A percentile compares a stretch with the other conserved stretches of the same genome.
Evolutionary conservation across 495 filamentous ascomycete species (phyloP).

Genomic region (Amorphotheca resinae): DNA sequence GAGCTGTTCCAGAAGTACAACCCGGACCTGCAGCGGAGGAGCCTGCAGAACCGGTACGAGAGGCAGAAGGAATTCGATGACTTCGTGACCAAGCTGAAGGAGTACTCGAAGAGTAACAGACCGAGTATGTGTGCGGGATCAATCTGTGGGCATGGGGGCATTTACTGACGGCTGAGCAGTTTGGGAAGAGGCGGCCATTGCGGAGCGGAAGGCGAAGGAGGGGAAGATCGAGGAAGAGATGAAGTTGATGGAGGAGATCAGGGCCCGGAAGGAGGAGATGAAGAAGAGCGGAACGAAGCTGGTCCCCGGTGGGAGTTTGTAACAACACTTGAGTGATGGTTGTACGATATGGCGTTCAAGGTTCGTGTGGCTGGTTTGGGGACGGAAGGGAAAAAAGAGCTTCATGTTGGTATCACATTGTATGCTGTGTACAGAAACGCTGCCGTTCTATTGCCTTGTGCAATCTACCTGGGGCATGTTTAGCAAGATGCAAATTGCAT

Average conservation of each 20-base stretch:
- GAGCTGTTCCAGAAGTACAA: conserved; percentile 88
- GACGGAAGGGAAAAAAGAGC: no score
- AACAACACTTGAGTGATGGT: background rate
- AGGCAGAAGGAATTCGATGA: conserved; percentile 76
- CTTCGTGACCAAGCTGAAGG: conserved; percentile 70
- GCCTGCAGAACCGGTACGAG: conserved; percentile 58
- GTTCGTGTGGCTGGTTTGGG: no score
- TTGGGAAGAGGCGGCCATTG: conserved; percentile 61
- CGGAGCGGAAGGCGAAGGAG: conserved; percentile 41
- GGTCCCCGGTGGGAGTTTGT: conserved; percentile 14
- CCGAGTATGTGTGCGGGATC: conserved; percentile 42
- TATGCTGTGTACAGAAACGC: no score
- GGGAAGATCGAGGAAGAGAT: conserved; percentile 39
- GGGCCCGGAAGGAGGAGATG: conserved; percentile 52
- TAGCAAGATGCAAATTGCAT: no score
- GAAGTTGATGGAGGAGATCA: conserved; percentile 38
- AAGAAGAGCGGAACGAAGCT: conserved; percentile 21
- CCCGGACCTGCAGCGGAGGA: conserved; percentile 78
- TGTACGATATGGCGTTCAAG: conserved; percentile 3
- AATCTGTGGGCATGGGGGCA: no score
- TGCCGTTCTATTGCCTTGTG: no score
- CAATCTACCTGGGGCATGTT: no score
- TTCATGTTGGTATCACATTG: no score
- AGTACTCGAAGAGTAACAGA: conserved; percentile 83
- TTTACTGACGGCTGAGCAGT: conserved; percentile 30